Conservation (phyloP, 2,329 filamentous ascomycete genomes). For the Trichoderma citrinoviride region DNA sequence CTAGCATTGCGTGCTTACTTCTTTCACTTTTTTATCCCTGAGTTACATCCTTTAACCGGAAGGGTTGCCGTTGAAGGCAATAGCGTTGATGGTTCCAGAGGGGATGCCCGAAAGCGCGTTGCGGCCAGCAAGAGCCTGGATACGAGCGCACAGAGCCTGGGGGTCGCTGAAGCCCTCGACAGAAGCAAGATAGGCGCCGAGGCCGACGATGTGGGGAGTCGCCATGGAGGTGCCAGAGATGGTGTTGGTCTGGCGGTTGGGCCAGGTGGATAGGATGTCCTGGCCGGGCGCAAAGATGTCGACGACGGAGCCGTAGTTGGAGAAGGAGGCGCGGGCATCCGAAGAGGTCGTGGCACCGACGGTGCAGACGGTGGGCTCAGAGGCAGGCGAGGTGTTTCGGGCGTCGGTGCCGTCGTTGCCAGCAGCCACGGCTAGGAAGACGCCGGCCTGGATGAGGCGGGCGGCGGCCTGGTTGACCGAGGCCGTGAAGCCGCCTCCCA, state of each 20-base stretch:
- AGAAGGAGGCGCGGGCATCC: slow-evolving; percentile 46
- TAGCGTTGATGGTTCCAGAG: slow-evolving; percentile 39
- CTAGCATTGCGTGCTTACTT: neutral
- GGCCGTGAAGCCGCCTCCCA: slow-evolving; percentile 47
- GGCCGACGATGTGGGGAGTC: slow-evolving; percentile 42
- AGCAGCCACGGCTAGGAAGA: slow-evolving; percentile 56
- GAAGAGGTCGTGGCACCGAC: slow-evolving; percentile 47
- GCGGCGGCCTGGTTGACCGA: slow-evolving; percentile 52
- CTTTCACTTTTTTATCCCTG: neutral
- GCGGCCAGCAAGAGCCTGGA: slow-evolving; percentile 35
- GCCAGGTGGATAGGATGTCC: slow-evolving; percentile 49
- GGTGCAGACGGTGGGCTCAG: slow-evolving; percentile 48
- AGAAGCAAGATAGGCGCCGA: slow-evolving; percentile 45
- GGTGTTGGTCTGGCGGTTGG: slow-evolving; percentile 37
- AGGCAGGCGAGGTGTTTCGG: slow-evolving; percentile 46
- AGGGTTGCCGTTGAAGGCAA: slow-evolving; percentile 46
- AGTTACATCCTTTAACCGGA: slow-evolving; percentile 9
- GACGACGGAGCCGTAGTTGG: slow-evolving; percentile 51
- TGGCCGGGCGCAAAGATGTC: slow-evolving; percentile 53
- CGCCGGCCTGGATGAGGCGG: slow-evolving; percentile 43
- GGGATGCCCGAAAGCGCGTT: slow-evolving; percentile 35
- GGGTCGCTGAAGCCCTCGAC: slow-evolving; percentile 33
- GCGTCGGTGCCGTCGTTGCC: slow-evolving; percentile 51
- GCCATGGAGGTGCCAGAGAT: slow-evolving; percentile 49
- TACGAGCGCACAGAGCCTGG: slow-evolving; percentile 30